Percentiles rank a stretch among this genome's conserved stretches.
These are phyloP conservation scores for Mortierella sp. DNA, from an alignment of 371 early-diverging fungal genomes.

Conservation along the genomic window DNA sequence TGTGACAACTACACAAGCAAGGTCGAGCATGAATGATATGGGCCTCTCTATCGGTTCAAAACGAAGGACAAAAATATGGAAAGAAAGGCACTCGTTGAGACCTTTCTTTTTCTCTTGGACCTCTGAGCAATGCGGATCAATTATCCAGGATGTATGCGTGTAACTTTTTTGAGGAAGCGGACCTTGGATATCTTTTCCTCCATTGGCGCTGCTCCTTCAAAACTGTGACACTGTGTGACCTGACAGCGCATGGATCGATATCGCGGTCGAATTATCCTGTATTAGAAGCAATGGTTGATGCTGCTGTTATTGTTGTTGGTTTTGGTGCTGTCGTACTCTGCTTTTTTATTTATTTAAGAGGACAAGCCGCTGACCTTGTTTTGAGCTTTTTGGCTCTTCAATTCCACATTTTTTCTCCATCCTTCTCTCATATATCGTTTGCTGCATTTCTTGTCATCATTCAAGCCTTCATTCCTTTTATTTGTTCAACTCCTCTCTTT, in stretches of 20 bases:
- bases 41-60: too few species aligned
- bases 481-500: neutral
- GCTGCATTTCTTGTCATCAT: neutral
- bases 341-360: neutral
- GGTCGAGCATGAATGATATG: too few species aligned
- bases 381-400: neutral
- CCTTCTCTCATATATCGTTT: neutral
- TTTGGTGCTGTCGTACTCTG: neutral
- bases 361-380: neutral
- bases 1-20: too few species aligned
- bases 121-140: too few species aligned
- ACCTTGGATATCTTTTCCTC: neutral
- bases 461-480: neutral
- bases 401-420: neutral
- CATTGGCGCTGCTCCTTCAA: neutral
- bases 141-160: too few species aligned
- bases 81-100: too few species aligned
- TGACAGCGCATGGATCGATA: neutral
- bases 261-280: neutral
- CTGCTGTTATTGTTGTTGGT: neutral
- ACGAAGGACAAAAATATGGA: too few species aligned
- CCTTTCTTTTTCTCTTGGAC: too few species aligned
- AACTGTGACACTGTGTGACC: neutral
- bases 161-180: too few species aligned
- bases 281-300: neutral